Conservation (phyloP, 768 basidiomycete genomes). For the Amanita brunnescens region DNA sequence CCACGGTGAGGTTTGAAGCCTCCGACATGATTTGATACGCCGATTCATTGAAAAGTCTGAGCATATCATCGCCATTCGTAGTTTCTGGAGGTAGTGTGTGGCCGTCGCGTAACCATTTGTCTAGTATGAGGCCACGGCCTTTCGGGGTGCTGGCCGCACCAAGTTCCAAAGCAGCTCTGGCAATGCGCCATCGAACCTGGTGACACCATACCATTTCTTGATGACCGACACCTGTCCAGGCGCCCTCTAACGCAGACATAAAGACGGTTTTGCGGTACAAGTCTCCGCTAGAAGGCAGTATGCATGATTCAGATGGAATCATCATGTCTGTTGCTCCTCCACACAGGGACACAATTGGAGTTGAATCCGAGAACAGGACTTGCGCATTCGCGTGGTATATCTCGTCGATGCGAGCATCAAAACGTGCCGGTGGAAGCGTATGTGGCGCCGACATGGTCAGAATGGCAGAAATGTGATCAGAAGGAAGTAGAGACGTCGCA, state of each 20-base stretch:
- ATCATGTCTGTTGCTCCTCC: slow-evolving; percentile 90
- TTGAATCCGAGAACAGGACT: slow-evolving; percentile 35
- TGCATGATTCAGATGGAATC: slow-evolving; percentile 86
- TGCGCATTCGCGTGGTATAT: slow-evolving; percentile 48
- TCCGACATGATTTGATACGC: slow-evolving; percentile 29
- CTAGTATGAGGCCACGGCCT: slow-evolving; percentile 33
- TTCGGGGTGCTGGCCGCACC: slow-evolving; percentile 21
- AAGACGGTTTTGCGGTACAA: slow-evolving; percentile 61
- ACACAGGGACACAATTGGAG: slow-evolving; percentile 75
- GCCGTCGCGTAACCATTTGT: slow-evolving; percentile 65
- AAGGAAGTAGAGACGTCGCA: slow-evolving; percentile 69
- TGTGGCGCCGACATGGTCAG: slow-evolving; percentile 98
- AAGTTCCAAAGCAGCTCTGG: slow-evolving; percentile 69
- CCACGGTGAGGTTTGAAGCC: slow-evolving; percentile 31
- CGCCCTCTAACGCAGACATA: slow-evolving; percentile 80
- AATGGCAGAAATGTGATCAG: slow-evolving; percentile 58
- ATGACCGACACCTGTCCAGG: slow-evolving; percentile 94
- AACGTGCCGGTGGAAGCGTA: slow-evolving; percentile 76
- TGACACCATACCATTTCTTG: slow-evolving; percentile 99
- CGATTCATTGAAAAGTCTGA: slow-evolving; percentile 13
- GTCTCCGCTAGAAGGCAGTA: slow-evolving; percentile 33
- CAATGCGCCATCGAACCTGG: slow-evolving; percentile 87
- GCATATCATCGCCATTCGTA: not conserved
- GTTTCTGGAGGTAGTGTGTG: slow-evolving; percentile 31
- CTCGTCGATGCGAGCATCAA: slow-evolving; percentile 72